These are phyloP conservation scores for Solanum tarijense DNA, from an alignment of 257 asterid genomes.

Conservation along the genomic window DNA sequence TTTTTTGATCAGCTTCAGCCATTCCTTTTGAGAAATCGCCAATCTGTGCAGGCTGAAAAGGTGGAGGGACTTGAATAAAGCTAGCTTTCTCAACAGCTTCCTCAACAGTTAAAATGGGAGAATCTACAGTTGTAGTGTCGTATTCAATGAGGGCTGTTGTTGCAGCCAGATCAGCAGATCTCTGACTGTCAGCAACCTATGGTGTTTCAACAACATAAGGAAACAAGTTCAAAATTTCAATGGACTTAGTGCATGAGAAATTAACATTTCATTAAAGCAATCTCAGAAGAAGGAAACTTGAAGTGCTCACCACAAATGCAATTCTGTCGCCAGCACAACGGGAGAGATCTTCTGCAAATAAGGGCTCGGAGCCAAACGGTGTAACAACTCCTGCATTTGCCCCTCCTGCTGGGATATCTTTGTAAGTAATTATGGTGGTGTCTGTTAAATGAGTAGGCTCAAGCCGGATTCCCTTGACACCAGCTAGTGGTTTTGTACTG, in stretches of 20 bases:
- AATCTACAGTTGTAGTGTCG: constrained; percentile 36
- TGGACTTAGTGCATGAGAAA: not conserved
- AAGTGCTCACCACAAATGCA: constrained; percentile 51
- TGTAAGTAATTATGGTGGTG: constrained; percentile 30
- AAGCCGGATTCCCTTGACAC: constrained; percentile 34
- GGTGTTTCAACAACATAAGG: not conserved
- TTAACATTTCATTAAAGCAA: not conserved
- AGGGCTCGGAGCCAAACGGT: constrained; percentile 38
- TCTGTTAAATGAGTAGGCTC: constrained; percentile 16
- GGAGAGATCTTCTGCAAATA: constrained; percentile 47
- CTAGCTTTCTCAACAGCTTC: constrained; percentile 54
- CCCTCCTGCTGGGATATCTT: constrained; percentile 60
- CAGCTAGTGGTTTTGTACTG: constrained; percentile 51
- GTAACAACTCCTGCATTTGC: constrained; percentile 33
- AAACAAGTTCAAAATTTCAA: not conserved
- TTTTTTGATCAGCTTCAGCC: constrained; percentile 69
- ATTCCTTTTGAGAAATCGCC: constrained; percentile 65
- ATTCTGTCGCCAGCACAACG: constrained; percentile 54
- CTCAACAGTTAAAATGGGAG: constrained; percentile 61
- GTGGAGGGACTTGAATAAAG: constrained; percentile 41
- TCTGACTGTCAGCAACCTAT: constrained; percentile 56
- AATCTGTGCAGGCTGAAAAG: constrained; percentile 26
- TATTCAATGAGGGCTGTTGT: constrained; percentile 34
- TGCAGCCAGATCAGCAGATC: constrained; percentile 50
- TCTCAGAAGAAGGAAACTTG: not conserved